Evolutionary conservation across 2,329 filamentous ascomycete genomes (phyloP).

Genomic region (Claviceps sp.): DNA sequence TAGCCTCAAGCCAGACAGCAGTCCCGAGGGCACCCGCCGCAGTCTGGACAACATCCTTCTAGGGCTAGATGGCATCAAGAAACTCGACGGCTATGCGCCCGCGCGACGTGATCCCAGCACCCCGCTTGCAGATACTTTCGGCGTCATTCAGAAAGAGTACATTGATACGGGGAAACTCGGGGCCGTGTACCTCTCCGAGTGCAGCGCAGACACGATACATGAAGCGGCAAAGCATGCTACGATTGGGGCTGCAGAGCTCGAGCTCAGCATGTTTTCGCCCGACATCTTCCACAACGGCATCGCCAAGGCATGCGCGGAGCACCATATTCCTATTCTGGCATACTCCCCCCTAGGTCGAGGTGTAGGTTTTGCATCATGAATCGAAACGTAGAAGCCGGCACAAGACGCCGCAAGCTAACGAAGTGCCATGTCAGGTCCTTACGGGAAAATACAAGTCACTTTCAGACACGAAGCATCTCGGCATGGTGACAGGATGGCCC

Average conservation of each 20-base stretch:
- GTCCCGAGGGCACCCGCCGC: slow-evolving; percentile 37
- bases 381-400: no score
- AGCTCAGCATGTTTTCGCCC: slow-evolving; percentile 36
- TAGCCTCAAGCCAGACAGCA: slow-evolving; percentile 31
- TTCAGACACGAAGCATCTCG: slow-evolving; percentile 12
- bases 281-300: slow-evolving; percentile 38
- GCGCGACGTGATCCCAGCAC: slow-evolving; percentile 40
- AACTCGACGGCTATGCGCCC: slow-evolving; percentile 47
- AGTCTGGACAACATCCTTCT: slow-evolving; percentile 44
- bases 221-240: slow-evolving; percentile 30
- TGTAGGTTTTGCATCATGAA: not conserved
- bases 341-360: slow-evolving; percentile 33
- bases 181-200: slow-evolving; percentile 39
- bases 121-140: slow-evolving; percentile 22
- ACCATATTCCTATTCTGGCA: slow-evolving; percentile 55
- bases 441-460: slow-evolving; percentile 14
- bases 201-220: slow-evolving; percentile 33
- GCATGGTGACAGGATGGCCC: slow-evolving; percentile 25
- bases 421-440: slow-evolving; percentile 13
- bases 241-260: slow-evolving; percentile 38
- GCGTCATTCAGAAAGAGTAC: slow-evolving; percentile 29
- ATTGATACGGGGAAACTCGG: slow-evolving; percentile 38
- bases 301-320: slow-evolving; percentile 42
- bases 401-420: no score
- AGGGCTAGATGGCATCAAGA: slow-evolving; percentile 40